Percentiles rank a stretch among this genome's conserved stretches.
Conservation (phyloP, 768 basidiomycete genomes). For the Botryobasidium botryosum region DNA sequence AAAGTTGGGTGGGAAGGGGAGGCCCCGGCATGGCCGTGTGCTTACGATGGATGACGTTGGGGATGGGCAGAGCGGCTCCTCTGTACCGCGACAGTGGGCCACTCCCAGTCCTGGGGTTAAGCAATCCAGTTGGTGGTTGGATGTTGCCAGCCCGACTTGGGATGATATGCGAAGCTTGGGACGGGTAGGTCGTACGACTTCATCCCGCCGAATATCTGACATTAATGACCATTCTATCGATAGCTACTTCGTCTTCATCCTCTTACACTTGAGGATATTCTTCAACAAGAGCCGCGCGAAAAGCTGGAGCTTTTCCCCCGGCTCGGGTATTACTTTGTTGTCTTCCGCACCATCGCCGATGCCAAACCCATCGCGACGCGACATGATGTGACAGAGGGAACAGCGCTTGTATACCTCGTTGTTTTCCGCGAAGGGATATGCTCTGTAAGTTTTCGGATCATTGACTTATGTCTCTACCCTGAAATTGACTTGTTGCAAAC, state of each 20-base stretch:
- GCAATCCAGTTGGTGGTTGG: conserved; percentile 64
- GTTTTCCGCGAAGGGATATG: conserved; percentile 82
- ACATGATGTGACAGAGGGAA: neutral
- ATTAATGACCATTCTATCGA: conserved; percentile 3
- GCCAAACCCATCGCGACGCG: neutral
- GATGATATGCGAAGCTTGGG: conserved; percentile 76
- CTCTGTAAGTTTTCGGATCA: conserved; percentile 29
- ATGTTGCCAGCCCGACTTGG: conserved; percentile 74
- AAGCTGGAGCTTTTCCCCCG: conserved; percentile 77
- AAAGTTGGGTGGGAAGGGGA: conserved; percentile 2
- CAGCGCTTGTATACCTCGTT: conserved; percentile 74
- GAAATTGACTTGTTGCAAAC: conserved; percentile 1
- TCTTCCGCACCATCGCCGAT: conserved; percentile 49
- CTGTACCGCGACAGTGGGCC: no score
- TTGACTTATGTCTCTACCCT: neutral
- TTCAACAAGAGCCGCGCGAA: conserved; percentile 82
- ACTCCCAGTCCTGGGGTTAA: neutral
- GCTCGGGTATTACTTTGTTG: conserved; percentile 84
- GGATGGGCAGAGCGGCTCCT: conserved; percentile 18
- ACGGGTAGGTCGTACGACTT: conserved; percentile 33
- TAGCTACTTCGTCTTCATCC: conserved; percentile 82
- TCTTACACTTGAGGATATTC: conserved; percentile 80
- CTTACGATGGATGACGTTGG: neutral
- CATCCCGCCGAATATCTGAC: neutral
- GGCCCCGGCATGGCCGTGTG: conserved; percentile 10